Base-by-base conservation (phyloP, 345 rosid genomes). In the Clarkia xantiana region DNA sequence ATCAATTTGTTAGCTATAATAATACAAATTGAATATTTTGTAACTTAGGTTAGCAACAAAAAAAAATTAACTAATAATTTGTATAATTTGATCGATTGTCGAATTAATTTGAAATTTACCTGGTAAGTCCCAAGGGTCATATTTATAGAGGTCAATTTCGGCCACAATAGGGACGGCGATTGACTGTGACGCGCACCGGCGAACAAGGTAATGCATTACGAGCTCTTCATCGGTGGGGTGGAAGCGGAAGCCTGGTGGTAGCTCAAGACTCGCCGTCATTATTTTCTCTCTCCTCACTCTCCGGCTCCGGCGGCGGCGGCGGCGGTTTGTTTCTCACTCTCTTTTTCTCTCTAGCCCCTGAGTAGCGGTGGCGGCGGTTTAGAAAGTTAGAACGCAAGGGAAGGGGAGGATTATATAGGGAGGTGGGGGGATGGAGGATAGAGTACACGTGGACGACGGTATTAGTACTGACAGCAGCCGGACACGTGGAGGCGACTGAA, bases 151-250 rank as follows among this genome's bases (percentile, higher is more conserved):
- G 56, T 86, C 96, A 54, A 83, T 74, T 57, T 90, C 97, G 11
- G 88, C 79, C 34, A 86, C 67, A 16, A 86, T 79, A 23, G 94
- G 81, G 1, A 81, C 95, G 20, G 80, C 62, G 47, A 90, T 81
- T 12, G 66, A 29, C 66, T 82, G 94, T 36, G 95, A 85, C 8
- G 81, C 62, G 47, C 95, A 83, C 70, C 72, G 79, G 10, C 84
- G 86, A 67, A 86, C 75, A n/a, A 90, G 81, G 49, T 90, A 90
- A 68, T 86, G 86, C 64, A 58, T 71, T 10, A 90, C 95, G 11
- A 90, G 94, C 88, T 90, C 97, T 63, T 85, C 94, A n/a, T 89
- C 94, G 29, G 97, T 85, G 11, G 97, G 97, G 66, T 89, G 94
- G 71, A 89, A 89, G 40, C 97, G 62, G 75, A 90, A 90, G 3